Base-by-base conservation (phyloP, 768 basidiomycete species). In the Mycena latifolia region DNA sequence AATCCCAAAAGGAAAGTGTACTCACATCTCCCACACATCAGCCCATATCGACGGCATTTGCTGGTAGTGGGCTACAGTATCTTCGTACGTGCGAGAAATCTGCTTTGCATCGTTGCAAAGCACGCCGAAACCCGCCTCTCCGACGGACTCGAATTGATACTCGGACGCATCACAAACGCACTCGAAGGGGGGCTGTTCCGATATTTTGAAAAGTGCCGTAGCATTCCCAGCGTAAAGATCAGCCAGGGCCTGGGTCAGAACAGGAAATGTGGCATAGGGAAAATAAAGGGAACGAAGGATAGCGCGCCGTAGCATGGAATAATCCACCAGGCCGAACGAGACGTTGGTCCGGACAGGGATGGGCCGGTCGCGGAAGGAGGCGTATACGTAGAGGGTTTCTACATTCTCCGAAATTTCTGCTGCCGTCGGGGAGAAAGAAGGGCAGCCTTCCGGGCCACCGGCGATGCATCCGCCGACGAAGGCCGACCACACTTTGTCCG, bases 341-440 rank as follows among this genome's bases (percentile, higher is more conserved):
- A 17, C 15, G 37, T 39, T 39, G 7, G 37, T 39, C 37, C 37
- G 37, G 14, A 39, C 37, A 17, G 37, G 37, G 17, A 39, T 39
- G 0, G 84, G 83, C 0, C 69, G 71, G 0, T 61, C 46, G 12
- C 74, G 73, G 1, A 84, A 56, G n/a, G 71, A 59, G 2, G 75
- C 73, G 53, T 78, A 80, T 0, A 84, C 73, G 53, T 78, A 80
- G 1, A 84, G 64, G 1, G 56, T 57, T 1, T 79, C 79, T 6
- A 83, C 70, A 41, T 83, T 84, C 14, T 71, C 70, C 3, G 71
- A 65, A 24, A 84, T 78, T 3, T 75, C 73, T 0, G 70, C 69
- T 0, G 83, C 69, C 1, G 76, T 76, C 0, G 79, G 73, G 11
- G 81, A 78, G 69, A 78, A 81, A 71, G 84, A 82, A 5, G 79